Conservation (phyloP, 2,329 filamentous ascomycete genomes). For the Fusarium sambucinum region DNA sequence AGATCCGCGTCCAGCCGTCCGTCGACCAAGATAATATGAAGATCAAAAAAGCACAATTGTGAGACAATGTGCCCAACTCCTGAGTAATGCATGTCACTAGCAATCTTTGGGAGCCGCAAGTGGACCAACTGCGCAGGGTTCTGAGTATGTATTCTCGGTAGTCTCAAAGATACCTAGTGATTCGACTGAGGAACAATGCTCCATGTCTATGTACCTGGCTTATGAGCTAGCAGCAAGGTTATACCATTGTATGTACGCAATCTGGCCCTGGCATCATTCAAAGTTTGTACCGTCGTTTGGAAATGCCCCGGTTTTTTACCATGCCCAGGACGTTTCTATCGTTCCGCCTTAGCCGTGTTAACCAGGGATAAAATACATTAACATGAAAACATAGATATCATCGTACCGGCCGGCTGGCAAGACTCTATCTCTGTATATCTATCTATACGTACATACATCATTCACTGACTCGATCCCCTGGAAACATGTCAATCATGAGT, state of each 20-base stretch:
- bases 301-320: neutral
- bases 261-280: neutral
- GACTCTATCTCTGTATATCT: neutral
- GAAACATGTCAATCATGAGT: neutral
- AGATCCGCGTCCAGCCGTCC: neutral
- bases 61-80: neutral
- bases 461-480: neutral
- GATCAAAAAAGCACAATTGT: neutral
- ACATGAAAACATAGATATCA: neutral
- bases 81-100: neutral
- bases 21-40: neutral
- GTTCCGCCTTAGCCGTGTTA: neutral
- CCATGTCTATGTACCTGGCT: neutral
- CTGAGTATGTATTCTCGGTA: neutral
- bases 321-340: neutral
- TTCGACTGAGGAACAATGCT: neutral
- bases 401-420: neutral
- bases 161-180: neutral
- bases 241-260: neutral
- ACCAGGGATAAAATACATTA: neutral
- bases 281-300: neutral
- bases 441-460: neutral
- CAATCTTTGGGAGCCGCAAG: neutral
- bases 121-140: neutral
- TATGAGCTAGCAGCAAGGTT: neutral